Conservation (phyloP, 208 protist genomes). For the Acanthamoeba rhysodes region DNA sequence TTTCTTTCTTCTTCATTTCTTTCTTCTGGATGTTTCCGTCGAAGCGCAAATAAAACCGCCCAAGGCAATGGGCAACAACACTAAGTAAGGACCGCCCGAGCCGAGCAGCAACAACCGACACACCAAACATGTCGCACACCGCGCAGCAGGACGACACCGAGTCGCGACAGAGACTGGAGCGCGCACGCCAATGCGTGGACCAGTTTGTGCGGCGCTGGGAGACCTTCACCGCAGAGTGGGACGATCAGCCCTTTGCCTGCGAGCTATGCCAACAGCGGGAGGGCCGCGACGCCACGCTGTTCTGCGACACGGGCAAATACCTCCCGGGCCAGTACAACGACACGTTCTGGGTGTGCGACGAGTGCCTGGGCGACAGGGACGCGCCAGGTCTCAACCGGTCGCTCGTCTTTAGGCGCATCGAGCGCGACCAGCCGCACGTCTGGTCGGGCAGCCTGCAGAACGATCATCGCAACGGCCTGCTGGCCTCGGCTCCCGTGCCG, state of each 20-base stretch:
- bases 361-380: background rate
- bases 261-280: background rate
- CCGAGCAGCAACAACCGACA: too few species aligned
- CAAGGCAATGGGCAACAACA: too few species aligned
- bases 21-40: too few species aligned
- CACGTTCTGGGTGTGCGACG: background rate
- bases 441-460: background rate
- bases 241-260: background rate
- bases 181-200: background rate
- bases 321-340: background rate
- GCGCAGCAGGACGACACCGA: too few species aligned
- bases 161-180: background rate
- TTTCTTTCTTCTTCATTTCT: too few species aligned
- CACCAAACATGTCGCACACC: too few species aligned
- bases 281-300: background rate
- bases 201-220: background rate
- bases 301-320: constrained; percentile 1
- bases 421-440: background rate
- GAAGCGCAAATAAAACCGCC: too few species aligned
- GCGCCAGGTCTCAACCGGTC: background rate
- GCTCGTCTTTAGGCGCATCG: background rate
- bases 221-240: background rate
- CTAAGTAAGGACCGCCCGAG: too few species aligned
- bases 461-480: background rate
- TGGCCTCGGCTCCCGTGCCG: background rate